These are phyloP conservation scores for Metschnikowia colocasiae DNA, from an alignment of 805 yeast genomes.

Conservation along the genomic window DNA sequence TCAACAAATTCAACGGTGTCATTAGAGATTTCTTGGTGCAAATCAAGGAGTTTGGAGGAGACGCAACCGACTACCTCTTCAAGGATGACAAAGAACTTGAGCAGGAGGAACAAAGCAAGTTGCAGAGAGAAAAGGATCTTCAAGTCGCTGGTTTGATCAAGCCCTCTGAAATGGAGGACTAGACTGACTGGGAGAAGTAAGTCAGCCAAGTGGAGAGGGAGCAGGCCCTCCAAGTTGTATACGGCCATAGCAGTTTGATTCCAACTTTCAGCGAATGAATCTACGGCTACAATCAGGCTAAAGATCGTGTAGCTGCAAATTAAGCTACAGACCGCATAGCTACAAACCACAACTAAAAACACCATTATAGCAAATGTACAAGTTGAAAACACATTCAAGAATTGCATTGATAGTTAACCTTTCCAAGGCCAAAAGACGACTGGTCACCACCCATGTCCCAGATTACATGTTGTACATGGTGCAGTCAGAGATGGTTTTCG, in stretches of 20 bases:
- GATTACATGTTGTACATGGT: neutral
- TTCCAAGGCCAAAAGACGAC: no score
- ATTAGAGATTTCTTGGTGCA: constrained; percentile 95
- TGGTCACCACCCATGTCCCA: no score
- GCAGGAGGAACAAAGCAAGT: constrained; percentile 58
- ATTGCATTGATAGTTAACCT: no score
- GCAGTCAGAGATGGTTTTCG: neutral
- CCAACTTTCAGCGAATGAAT: neutral
- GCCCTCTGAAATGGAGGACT: constrained; percentile 90
- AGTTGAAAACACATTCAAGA: neutral
- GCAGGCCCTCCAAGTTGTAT: neutral
- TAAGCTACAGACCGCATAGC: neutral
- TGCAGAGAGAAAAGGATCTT: constrained; percentile 76
- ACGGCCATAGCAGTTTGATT: neutral
- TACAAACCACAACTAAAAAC: neutral
- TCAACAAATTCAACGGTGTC: constrained; percentile 71
- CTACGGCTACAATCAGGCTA: neutral
- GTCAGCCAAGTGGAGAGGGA: neutral
- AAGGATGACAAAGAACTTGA: constrained; percentile 90
- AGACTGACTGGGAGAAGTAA: constrained; percentile 23
- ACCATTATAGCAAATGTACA: neutral
- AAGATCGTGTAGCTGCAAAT: no score
- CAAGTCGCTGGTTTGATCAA: constrained; percentile 90
- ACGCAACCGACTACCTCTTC: constrained; percentile 87
- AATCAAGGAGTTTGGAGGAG: constrained; percentile 93